phyloP scores from a whole-genome alignment of 768 basidiomycete species.

The Amylocystis lapponica region DNA sequence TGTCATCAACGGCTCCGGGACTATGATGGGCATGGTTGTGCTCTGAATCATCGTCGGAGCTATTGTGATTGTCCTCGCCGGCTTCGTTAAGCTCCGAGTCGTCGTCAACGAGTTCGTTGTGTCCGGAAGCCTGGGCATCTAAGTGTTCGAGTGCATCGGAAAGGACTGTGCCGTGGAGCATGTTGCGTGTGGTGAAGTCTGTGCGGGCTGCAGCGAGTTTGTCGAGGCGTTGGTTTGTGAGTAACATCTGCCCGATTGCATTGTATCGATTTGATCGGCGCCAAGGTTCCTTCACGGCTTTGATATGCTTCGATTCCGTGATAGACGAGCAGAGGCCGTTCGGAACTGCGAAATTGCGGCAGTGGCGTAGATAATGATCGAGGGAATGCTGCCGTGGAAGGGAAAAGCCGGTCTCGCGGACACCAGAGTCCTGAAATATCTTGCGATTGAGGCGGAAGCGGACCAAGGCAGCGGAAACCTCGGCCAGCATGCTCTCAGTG shows the following conservation, averaged over 20 bases:
- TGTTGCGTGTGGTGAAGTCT: constrained; percentile 12
- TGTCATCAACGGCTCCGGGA: neutral
- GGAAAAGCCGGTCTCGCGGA: constrained; percentile 7
- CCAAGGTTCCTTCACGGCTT: constrained; percentile 19
- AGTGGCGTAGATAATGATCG: constrained; percentile 5
- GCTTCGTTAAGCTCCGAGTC: too few species aligned
- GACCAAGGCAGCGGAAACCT: neutral
- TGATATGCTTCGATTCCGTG: constrained; percentile 18
- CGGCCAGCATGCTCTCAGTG: neutral
- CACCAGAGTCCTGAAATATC: constrained; percentile 3
- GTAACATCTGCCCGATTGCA: constrained; percentile 15
- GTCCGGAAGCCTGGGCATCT: too few species aligned
- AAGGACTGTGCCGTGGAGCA: constrained; percentile 9
- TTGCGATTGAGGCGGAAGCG: neutral
- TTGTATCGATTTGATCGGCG: constrained; percentile 11
- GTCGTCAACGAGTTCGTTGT: neutral
- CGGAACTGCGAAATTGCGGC: constrained; percentile 10
- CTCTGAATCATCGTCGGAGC: neutral
- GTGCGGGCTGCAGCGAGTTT: constrained; percentile 17
- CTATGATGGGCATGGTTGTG: too few species aligned
- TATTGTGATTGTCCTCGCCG: too few species aligned
- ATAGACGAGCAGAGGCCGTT: constrained; percentile 20
- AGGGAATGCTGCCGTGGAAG: constrained; percentile 15
- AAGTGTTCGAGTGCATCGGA: neutral
- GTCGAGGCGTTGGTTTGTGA: constrained; percentile 19